Evolutionary conservation across 768 basidiomycete species (phyloP), one percentile per base, ranked within the genome.

Genomic region (Amylocystis lapponica): DNA sequence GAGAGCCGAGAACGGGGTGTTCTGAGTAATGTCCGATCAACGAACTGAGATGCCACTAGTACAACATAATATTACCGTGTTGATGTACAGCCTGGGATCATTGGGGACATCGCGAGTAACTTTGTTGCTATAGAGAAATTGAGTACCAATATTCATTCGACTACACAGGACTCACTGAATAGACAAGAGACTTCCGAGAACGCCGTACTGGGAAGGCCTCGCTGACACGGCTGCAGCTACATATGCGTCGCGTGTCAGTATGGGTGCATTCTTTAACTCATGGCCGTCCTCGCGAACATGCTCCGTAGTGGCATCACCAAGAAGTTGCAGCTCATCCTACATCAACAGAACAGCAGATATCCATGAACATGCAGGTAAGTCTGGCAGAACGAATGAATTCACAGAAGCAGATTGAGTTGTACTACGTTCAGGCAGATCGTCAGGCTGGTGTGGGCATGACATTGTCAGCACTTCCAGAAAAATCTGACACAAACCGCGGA

Each of bases 1-100:
- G 17, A 86, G 55, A 0, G 83, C 80, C 0, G 84, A 86, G 53
- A 85, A 81, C 0, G 84, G 84, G 0, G 84, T 70, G 53, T 85
- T 86, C 84, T 85, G 46, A 13, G 6, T 25, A 26, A 27, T n/a
- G 9, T n/a, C n/a, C 29, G n/a, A n/a, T n/a, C n/a, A n/a, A 33
- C 7, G 32, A 33, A 33, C 7, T n/a, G 5, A 7, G 32, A 13
- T 19, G 14, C 6, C 7, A 33, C 14, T 5, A 33, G n/a, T 7
- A 33, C 32, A n/a, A n/a, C 5, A 19, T 7, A n/a, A n/a, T 36
- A 66, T 56, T 51, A 81, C 83, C 1, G 82, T 84, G 52, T 86
- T 86, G 8, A 86, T 55, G 51, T 86, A 86, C 0, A 86, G 43
- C 0, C 83, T 67, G 3, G 66, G 68, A 48, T 83, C 79, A 0